Percentiles rank a stretch among this genome's conserved stretches.
These are phyloP conservation scores for Heliamphora exappendiculata DNA, from an alignment of 148 eudicot species.

Conservation along the genomic window DNA sequence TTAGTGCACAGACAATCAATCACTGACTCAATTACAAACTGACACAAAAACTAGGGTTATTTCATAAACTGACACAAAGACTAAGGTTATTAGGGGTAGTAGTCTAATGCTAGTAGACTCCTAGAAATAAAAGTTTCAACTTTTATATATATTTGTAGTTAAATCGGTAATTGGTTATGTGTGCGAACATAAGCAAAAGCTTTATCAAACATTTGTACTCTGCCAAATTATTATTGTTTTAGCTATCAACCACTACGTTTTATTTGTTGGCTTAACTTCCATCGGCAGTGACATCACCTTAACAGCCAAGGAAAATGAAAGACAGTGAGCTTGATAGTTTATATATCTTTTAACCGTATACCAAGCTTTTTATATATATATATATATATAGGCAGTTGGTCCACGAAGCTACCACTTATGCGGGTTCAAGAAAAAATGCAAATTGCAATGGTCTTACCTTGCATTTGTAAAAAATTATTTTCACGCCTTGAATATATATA, in stretches of 20 bases:
- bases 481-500: too few relatives aligned
- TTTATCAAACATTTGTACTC: neutral
- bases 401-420: too few relatives aligned
- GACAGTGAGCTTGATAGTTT: slow-evolving; percentile 24
- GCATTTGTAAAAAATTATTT: too few relatives aligned
- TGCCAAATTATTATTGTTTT: slow-evolving; percentile 18
- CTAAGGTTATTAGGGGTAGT: too few relatives aligned
- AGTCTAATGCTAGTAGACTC: too few relatives aligned
- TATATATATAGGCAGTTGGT: neutral
- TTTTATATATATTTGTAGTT: too few relatives aligned
- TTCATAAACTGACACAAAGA: too few relatives aligned
- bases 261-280: slow-evolving; percentile 20
- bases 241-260: slow-evolving; percentile 26
- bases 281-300: slow-evolving; percentile 24
- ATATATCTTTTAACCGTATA: too few relatives aligned
- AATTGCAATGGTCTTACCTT: neutral
- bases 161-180: slow-evolving; percentile 1
- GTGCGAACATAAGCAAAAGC: neutral
- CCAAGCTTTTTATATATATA: neutral
- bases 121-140: too few relatives aligned
- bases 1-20: neutral
- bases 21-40: neutral
- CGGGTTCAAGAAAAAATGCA: neutral
- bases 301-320: slow-evolving; percentile 21
- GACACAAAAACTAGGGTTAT: too few relatives aligned